Evolutionary conservation across 768 basidiomycete species (phyloP).

Genomic region (Boletus tomentosulus): DNA sequence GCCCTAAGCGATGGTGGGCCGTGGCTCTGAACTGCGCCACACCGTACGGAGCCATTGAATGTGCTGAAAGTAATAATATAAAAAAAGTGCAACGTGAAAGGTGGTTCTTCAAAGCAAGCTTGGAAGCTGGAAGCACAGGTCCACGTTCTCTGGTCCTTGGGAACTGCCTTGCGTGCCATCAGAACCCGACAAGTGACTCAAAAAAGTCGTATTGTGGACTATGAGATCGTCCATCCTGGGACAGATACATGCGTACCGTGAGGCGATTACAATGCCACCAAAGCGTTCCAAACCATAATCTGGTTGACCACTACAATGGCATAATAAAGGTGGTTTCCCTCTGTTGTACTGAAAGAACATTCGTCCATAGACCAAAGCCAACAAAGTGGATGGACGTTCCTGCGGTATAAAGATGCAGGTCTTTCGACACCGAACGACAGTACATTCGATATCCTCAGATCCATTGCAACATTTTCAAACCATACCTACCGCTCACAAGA

Average conservation of each 20-base stretch:
- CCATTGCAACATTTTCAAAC: not conserved
- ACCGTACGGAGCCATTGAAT: too few species aligned
- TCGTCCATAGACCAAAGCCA: not conserved
- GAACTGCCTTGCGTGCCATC: too few species aligned
- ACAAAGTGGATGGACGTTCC: slow-evolving; percentile 1
- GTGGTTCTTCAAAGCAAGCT: too few species aligned
- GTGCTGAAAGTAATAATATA: too few species aligned
- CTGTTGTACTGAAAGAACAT: not conserved
- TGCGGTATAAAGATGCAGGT: slow-evolving; percentile 5
- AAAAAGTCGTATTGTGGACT: not conserved
- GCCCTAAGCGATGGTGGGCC: too few species aligned
- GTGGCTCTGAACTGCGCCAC: too few species aligned
- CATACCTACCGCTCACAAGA: not conserved
- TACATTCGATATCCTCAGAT: too few species aligned
- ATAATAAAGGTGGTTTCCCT: slow-evolving; percentile 1
- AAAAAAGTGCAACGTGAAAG: too few species aligned
- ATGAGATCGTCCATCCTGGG: not conserved
- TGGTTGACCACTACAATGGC: not conserved
- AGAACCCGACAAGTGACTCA: not conserved
- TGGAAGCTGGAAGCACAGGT: too few species aligned
- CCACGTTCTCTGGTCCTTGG: too few species aligned
- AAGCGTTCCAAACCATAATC: not conserved
- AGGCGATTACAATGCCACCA: not conserved
- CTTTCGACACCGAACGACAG: not conserved
- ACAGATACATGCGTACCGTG: not conserved